Evolutionary conservation across 2,329 filamentous ascomycete species (phyloP).

Genomic region (Alternaria ethzedia): DNA sequence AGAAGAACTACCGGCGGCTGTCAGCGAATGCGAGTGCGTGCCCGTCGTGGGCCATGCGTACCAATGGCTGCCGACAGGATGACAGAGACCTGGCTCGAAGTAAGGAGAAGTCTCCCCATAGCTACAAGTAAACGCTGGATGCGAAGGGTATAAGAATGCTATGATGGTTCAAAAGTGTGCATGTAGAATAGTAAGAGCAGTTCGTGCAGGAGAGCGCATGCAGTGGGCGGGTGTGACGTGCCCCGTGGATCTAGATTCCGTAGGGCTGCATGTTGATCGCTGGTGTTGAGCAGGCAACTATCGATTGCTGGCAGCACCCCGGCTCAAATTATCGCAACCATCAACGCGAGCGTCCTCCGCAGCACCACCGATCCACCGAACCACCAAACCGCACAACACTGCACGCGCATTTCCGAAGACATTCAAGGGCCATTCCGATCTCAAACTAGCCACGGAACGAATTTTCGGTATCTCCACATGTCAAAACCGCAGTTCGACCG

Average conservation of each 20-base stretch:
- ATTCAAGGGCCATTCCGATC: neutral
- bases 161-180: slow-evolving; percentile 13
- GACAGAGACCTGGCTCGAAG: slow-evolving; percentile 73
- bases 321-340: slow-evolving; percentile 22
- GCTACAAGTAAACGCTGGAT: slow-evolving; percentile 4
- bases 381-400: neutral
- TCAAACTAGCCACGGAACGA: neutral
- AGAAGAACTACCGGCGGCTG: slow-evolving; percentile 61
- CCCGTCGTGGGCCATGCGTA: slow-evolving; percentile 50
- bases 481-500: slow-evolving; percentile 63
- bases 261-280: slow-evolving; percentile 25
- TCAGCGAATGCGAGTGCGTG: neutral
- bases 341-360: slow-evolving; percentile 1
- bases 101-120: slow-evolving; percentile 63
- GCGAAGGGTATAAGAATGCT: slow-evolving; percentile 24
- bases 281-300: slow-evolving; percentile 31
- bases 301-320: slow-evolving; percentile 31
- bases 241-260: slow-evolving; percentile 19
- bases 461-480: slow-evolving; percentile 14
- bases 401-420: neutral
- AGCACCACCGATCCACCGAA: neutral
- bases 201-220: slow-evolving; percentile 29
- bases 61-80: slow-evolving; percentile 68
- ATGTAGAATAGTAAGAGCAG: slow-evolving; percentile 17
- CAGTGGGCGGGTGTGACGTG: slow-evolving; percentile 37